Evolutionary conservation across 2,329 filamentous ascomycete genomes (phyloP).

Genomic region (Myriosclerotinia duriaeana): DNA sequence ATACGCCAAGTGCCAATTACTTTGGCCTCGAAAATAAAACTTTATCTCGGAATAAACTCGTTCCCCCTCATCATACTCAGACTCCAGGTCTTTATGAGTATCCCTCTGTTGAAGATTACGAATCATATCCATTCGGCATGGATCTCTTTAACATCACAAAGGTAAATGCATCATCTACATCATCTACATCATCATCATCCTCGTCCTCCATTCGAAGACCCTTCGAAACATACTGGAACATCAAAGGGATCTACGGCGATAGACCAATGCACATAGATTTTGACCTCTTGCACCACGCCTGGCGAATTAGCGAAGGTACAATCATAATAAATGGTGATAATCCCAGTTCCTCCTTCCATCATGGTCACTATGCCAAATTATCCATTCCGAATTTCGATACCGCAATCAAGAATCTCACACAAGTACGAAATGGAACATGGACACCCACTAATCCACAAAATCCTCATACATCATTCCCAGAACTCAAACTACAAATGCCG

Average conservation of each 20-base stretch:
- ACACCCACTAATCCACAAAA: not conserved
- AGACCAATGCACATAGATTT: constrained; percentile 5
- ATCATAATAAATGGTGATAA: not conserved
- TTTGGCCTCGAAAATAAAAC: constrained; percentile 1
- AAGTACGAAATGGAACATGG: constrained; percentile 10
- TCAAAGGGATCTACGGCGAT: not conserved
- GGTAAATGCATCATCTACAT: not conserved
- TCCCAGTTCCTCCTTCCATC: not conserved
- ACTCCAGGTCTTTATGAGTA: not conserved
- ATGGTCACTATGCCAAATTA: not conserved
- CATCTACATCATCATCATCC: not conserved
- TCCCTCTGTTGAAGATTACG: not conserved
- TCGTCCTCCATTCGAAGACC: not conserved
- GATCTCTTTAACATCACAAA: constrained; percentile 5
- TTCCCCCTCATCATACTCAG: not conserved
- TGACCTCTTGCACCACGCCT: constrained; percentile 1
- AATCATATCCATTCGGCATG: not conserved
- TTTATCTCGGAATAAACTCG: fast-evolving
- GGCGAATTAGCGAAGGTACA: constrained; percentile 4
- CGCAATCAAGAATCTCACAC: not conserved
- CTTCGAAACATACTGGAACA: not conserved
- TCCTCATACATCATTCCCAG: not conserved
- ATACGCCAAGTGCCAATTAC: not conserved
- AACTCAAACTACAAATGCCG: not conserved
- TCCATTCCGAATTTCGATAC: not conserved